These are phyloP conservation scores for Eleusine indica DNA, from an alignment of 176 grass and related monocot species.

Conservation along the genomic window DNA sequence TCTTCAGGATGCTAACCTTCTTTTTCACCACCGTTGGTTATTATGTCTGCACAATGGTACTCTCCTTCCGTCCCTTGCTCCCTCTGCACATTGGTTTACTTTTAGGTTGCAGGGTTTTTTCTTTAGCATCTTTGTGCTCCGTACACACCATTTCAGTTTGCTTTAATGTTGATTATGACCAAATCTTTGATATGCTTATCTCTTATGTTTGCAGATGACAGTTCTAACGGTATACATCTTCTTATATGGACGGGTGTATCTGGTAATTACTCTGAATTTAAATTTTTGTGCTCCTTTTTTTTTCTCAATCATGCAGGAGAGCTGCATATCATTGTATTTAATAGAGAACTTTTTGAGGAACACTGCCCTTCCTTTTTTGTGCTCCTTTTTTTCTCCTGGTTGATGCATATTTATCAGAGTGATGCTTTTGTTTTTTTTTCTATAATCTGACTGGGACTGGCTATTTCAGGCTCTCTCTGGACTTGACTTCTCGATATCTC, in stretches of 20 bases:
- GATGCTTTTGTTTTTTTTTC: constrained; percentile 2
- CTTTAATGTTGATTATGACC: background rate
- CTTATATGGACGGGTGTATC: constrained; percentile 61
- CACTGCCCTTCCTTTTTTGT: too few species aligned
- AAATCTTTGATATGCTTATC: constrained; percentile 16
- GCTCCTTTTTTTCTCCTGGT: background rate
- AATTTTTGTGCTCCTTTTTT: background rate
- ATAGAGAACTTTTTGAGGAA: too few species aligned
- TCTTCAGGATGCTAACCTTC: constrained; percentile 97
- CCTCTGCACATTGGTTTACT: background rate
- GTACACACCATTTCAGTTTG: background rate
- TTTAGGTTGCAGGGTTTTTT: background rate
- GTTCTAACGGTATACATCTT: constrained; percentile 61
- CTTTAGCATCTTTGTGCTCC: background rate
- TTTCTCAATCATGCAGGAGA: too few species aligned
- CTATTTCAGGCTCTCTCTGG: constrained; percentile 89
- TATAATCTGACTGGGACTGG: constrained; percentile 4
- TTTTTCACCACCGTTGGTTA: constrained; percentile 95
- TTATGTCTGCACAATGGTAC: constrained; percentile 98
- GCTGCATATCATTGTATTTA: too few species aligned
- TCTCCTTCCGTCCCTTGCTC: background rate
- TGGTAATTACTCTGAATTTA: constrained; percentile 37
- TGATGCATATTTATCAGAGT: constrained; percentile 4
- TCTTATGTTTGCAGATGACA: constrained; percentile 48
- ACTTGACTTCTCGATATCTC: constrained; percentile 78